A percentile compares a stretch with the other conserved stretches of the same genome.
phyloP scores from a whole-genome alignment of 2,329 filamentous ascomycete species.

The Talaromyces sp. region DNA sequence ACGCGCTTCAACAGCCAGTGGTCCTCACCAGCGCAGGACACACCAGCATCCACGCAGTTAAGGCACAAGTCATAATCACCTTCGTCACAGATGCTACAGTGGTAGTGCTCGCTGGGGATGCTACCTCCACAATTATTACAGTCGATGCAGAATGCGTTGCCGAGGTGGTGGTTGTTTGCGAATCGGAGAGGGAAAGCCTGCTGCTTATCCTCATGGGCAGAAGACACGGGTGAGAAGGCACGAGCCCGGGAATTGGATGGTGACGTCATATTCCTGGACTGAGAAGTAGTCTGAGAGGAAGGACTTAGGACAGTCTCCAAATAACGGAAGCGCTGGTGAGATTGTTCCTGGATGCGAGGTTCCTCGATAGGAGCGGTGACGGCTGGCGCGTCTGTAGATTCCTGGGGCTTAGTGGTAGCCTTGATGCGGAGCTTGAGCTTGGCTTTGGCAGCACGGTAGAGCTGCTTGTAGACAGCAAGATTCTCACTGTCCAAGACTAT shows the following conservation, averaged over 20 bases:
- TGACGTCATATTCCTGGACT: constrained; percentile 10
- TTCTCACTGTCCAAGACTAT: constrained; percentile 75
- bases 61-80: constrained; percentile 94
- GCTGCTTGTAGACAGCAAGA: constrained; percentile 85
- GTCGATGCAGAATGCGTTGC: constrained; percentile 71
- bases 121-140: constrained; percentile 84
- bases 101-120: constrained; percentile 81
- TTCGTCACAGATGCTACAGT: constrained; percentile 88
- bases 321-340: constrained; percentile 34
- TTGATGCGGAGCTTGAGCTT: constrained; percentile 95
- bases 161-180: constrained; percentile 34
- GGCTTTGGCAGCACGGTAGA: constrained; percentile 93
- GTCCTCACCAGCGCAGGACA: constrained; percentile 70
- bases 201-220: constrained; percentile 9
- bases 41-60: constrained; percentile 68
- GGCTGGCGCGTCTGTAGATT: neutral
- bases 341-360: constrained; percentile 21
- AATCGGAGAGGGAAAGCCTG: constrained; percentile 22
- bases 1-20: constrained; percentile 96
- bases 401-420: constrained; percentile 49
- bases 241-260: neutral
- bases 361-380: constrained; percentile 15
- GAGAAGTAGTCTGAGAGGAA: constrained; percentile 20
- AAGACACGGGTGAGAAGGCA: neutral
- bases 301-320: constrained; percentile 42